phyloP scores from a whole-genome alignment of 2,329 filamentous ascomycete genomes.

The Leptographium wingfieldii region DNA sequence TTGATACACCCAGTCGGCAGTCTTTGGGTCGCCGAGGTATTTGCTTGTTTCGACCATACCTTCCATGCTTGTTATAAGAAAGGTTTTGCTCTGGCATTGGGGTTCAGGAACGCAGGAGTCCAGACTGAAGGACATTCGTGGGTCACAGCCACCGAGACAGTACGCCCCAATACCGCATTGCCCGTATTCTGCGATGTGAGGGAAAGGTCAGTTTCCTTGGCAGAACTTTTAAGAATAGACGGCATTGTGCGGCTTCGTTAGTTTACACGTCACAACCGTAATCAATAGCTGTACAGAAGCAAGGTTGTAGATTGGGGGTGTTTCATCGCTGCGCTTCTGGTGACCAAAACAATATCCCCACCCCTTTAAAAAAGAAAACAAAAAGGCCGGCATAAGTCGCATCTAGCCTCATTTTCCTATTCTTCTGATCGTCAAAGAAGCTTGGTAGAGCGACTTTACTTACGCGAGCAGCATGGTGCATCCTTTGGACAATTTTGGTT shows the following conservation, averaged over 20 bases:
- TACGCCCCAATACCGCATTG: constrained; percentile 88
- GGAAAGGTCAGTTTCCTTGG: not conserved
- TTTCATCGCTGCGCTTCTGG: too few relatives aligned
- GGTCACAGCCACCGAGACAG: constrained; percentile 92
- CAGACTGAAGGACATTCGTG: constrained; percentile 67
- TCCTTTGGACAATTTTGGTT: constrained; percentile 2
- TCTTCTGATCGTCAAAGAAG: not conserved
- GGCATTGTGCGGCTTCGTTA: not conserved
- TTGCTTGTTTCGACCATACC: constrained; percentile 58
- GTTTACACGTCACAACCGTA: not conserved
- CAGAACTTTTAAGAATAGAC: not conserved
- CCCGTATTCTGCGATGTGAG: constrained; percentile 63
- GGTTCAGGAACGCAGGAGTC: constrained; percentile 78
- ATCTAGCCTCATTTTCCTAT: not conserved
- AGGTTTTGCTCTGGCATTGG: constrained; percentile 62
- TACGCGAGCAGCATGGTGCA: constrained; percentile 8
- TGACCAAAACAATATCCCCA: too few relatives aligned
- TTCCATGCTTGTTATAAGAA: constrained; percentile 62
- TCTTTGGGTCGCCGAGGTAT: constrained; percentile 74
- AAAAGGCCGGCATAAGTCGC: not conserved
- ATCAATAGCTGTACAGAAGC: not conserved
- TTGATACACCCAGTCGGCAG: constrained; percentile 78
- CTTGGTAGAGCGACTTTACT: not conserved
- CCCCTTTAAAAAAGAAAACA: too few relatives aligned
- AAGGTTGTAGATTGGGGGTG: too few relatives aligned